Conservation (phyloP, 331 rosid species). For the Erythrophleum ivorense region DNA sequence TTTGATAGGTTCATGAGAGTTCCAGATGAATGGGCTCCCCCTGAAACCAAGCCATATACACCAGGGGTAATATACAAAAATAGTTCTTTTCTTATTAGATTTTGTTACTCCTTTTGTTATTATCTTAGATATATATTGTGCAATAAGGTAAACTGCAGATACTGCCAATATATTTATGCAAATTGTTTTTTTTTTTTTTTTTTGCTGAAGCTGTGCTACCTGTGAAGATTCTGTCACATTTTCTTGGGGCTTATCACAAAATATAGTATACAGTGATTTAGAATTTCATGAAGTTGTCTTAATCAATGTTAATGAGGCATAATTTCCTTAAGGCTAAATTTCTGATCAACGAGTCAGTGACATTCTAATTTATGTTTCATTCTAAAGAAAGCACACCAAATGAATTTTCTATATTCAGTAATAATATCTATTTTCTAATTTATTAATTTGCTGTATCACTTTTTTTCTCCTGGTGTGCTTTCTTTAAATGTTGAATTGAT, state of each 20-base stretch:
- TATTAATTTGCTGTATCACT: not conserved
- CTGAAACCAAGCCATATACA: conserved; percentile 58
- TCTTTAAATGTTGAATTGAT: not conserved
- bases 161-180: not conserved
- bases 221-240: not conserved
- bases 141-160: conserved; percentile 1
- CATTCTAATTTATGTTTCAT: not conserved
- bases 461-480: not conserved
- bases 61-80: conserved; percentile 59
- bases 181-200: not conserved
- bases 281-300: not conserved
- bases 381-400: too few species aligned
- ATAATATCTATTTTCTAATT: not conserved
- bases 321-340: not conserved
- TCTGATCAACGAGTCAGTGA: not conserved
- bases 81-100: not conserved
- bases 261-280: not conserved
- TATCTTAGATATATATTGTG: not conserved
- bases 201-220: not conserved
- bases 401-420: not conserved
- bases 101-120: not conserved
- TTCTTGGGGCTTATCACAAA: not conserved
- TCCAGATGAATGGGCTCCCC: conserved; percentile 77
- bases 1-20: conserved; percentile 68
- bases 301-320: not conserved